These are phyloP conservation scores for Diaporthe sp. DNA, from an alignment of 2,329 filamentous ascomycete species.

Conservation along the genomic window DNA sequence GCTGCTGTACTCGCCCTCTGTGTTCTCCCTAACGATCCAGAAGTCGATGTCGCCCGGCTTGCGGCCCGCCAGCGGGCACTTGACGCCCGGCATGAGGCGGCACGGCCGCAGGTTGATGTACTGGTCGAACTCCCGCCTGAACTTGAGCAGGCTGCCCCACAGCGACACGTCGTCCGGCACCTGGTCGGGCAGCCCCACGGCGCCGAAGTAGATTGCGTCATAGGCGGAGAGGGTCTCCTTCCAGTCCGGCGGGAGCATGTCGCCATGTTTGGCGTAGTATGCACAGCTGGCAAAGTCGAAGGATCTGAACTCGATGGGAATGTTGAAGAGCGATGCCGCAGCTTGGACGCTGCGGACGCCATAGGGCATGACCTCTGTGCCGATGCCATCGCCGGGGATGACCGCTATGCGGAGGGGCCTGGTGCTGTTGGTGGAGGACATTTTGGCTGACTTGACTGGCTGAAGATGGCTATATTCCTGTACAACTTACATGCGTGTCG, in stretches of 20 bases:
- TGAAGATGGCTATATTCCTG: neutral
- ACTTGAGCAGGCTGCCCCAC: slow-evolving; percentile 76
- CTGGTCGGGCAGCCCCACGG: slow-evolving; percentile 67
- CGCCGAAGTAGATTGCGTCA: slow-evolving; percentile 77
- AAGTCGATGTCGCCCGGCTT: slow-evolving; percentile 72
- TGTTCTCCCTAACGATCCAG: slow-evolving; percentile 75
- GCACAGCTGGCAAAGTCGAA: slow-evolving; percentile 77
- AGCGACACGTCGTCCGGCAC: slow-evolving; percentile 78
- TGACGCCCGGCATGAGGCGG: slow-evolving; percentile 70
- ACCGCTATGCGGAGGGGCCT: slow-evolving; percentile 62
- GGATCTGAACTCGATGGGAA: slow-evolving; percentile 70
- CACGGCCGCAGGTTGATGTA: slow-evolving; percentile 78
- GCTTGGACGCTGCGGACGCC: slow-evolving; percentile 72
- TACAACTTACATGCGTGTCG: neutral
- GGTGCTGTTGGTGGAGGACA: slow-evolving; percentile 5
- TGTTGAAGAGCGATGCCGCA: slow-evolving; percentile 60
- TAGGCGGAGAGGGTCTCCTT: slow-evolving; percentile 68
- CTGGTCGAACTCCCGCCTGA: slow-evolving; percentile 76
- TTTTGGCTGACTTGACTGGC: neutral
- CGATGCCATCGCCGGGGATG: slow-evolving; percentile 79
- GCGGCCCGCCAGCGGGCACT: slow-evolving; percentile 67
- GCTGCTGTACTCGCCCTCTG: slow-evolving; percentile 74
- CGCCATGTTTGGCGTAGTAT: slow-evolving; percentile 63
- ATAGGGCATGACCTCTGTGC: slow-evolving; percentile 75
- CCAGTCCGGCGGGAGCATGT: slow-evolving; percentile 60